A percentile compares a stretch with the other conserved stretches of the same genome.
Conservation (phyloP, 2,329 filamentous ascomycete species). For the Fusarium sp. region DNA sequence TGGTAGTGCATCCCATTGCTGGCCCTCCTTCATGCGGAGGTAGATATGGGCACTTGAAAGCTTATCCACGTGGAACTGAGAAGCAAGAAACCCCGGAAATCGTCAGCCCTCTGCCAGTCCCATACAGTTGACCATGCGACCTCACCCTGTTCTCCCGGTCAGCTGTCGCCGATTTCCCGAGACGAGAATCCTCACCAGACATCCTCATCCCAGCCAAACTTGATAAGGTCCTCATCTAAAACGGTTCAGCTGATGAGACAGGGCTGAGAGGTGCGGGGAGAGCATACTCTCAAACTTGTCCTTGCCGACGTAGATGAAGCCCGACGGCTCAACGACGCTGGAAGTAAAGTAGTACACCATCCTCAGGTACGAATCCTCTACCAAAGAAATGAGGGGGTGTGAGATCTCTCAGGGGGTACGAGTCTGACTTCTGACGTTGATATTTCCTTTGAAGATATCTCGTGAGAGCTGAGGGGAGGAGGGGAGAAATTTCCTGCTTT, state of each 20-base stretch:
- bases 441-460: neutral
- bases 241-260: conserved; percentile 28
- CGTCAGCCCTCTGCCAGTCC: neutral
- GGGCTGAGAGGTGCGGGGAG: conserved; percentile 19
- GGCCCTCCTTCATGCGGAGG: conserved; percentile 81
- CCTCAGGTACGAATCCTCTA: neutral
- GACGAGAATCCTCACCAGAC: conserved; percentile 75
- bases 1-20: conserved; percentile 87
- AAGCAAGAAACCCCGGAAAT: neutral
- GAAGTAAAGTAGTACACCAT: conserved; percentile 99
- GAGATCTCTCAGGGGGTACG: neutral
- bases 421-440: neutral
- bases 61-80: conserved; percentile 95
- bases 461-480: conserved; percentile 3
- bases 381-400: neutral
- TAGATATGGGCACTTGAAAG: conserved; percentile 97
- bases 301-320: conserved; percentile 95
- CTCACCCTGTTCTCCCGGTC: conserved; percentile 35
- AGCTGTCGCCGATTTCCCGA: neutral
- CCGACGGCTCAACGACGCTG: conserved; percentile 81
- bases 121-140: neutral
- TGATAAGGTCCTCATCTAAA: conserved; percentile 94
- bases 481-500: conserved; percentile 35
- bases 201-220: conserved; percentile 93
- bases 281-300: conserved; percentile 96